Evolutionary conservation across 1,284 basidiomycete species (phyloP), one percentile per base, ranked within the genome.

Genomic region (Fomitopsis palustris): DNA sequence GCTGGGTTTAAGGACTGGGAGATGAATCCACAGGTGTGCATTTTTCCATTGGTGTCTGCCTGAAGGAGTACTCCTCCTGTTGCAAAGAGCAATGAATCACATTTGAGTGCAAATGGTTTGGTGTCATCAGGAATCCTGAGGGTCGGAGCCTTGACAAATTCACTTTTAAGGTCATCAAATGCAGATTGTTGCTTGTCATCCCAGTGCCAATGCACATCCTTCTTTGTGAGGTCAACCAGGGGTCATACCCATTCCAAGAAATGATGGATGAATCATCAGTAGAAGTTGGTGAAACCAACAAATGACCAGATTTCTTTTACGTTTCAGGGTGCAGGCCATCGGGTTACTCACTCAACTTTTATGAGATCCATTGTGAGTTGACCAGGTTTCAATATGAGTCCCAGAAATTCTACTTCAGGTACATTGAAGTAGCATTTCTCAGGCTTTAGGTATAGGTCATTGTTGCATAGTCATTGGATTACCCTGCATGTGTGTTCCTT

Each of bases 361-460:
- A n/a, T n/a, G n/a, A n/a, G n/a, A n/a, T n/a, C n/a, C n/a, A n/a
- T n/a, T n/a, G n/a, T n/a, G n/a, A n/a, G n/a, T n/a, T n/a, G n/a
- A n/a, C n/a, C n/a, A n/a, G 31, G 31, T 6, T 56, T 65, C 17
- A 82, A 64, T 35, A 78, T 61, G 57, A 72, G 74, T 1, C 79
- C 77, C 0, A 81, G 69, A 65, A 75, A 82, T 27, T 75, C 70
- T 9, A 75, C 69, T 33, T 69, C 25, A 2, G 62, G 45, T 7
- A 56, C 35, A 56, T 70, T 49, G 59, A 80, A 80, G 0, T 66
- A 51, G 37, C 77, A 79, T 53, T 80, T 79, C 29, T 70, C 64
- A 0, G 65, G 51, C 51, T 77, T 75, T 0, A 70, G 51, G 31
- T 57, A 68, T 0, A 78, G 68, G 0, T 66, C 29, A 6, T 72